Base-by-base conservation (phyloP, 768 basidiomycete species). In the Chlorophyllum brunneum region DNA sequence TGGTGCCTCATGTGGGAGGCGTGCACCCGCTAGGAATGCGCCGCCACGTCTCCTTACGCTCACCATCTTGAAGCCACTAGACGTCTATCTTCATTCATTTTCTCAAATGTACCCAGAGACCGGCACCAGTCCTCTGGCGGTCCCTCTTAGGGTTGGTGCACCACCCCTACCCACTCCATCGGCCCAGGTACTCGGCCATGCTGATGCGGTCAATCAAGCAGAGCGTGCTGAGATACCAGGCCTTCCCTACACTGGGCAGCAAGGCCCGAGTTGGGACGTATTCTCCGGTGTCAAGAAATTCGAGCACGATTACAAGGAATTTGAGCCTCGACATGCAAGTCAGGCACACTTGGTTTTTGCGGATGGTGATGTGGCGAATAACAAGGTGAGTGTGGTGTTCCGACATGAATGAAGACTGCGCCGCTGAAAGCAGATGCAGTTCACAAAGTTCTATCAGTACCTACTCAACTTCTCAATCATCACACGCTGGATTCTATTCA, bases 401-500 rank as follows among this genome's bases (percentile, higher is more conserved):
- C 11, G 4, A 34, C n/a, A n/a, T n/a, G n/a, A n/a, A n/a, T n/a
- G n/a, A n/a, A 27, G 42, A 10, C 10, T 29, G 31, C 3, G 13
- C 31, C 16, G 48, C 38, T 48, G 9, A 39, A 41, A n/a, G n/a
- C n/a, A 34, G 23, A 38, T 5, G 48, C 49, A 88, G 86, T 63
- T 86, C 37, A 69, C 78, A 0, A 79, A 76, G 59, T 63, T 86
- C 3, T 92, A 91, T 68, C 73, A 85, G 56, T 92, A 86, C 66
- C 75, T 92, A 6, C 62, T 92, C 46, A 85, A 85, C 60, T 79
- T 80, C 16, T 88, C 87, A 2, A 84, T 92, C 63, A 73, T 90
- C 41, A 85, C 88, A 6, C 79, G 91, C 31, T 92, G 90, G 90
- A 72, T 82, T 16, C 55, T 92, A 26, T 86, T 85, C 70, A 89